A percentile compares a stretch with the other conserved stretches of the same genome.
These are phyloP conservation scores for Cryptococcus depauperatus DNA, from an alignment of 1,284 basidiomycete species.

Conservation along the genomic window DNA sequence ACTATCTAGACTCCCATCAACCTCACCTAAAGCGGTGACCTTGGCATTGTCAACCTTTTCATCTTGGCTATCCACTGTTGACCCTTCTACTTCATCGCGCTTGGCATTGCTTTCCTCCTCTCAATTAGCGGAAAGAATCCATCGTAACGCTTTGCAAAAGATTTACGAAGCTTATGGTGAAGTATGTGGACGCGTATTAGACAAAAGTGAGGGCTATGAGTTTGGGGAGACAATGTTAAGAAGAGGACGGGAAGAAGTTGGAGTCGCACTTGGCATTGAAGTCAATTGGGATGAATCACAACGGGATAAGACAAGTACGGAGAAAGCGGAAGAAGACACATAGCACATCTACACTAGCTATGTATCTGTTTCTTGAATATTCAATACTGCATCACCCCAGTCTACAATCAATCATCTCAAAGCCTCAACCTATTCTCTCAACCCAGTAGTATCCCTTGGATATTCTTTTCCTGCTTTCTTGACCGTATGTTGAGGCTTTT, in stretches of 20 bases:
- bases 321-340: too few species aligned
- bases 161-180: constrained; percentile 61
- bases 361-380: too few species aligned
- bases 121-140: constrained; percentile 59
- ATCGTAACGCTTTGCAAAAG: constrained; percentile 61
- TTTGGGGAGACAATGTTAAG: constrained; percentile 77
- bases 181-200: constrained; percentile 65
- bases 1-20: constrained; percentile 41
- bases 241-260: constrained; percentile 50
- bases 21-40: constrained; percentile 40
- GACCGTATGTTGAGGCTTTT: too few species aligned
- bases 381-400: too few species aligned
- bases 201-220: constrained; percentile 71
- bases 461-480: too few species aligned
- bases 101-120: constrained; percentile 64
- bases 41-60: constrained; percentile 42
- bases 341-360: too few species aligned
- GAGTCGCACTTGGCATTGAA: constrained; percentile 44
- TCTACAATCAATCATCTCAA: too few species aligned
- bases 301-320: too few species aligned
- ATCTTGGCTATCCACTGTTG: constrained; percentile 45
- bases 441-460: too few species aligned
- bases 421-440: too few species aligned
- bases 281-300: constrained; percentile 11
- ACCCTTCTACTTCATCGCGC: constrained; percentile 50